Evolutionary conservation across 345 rosid species (phyloP), one percentile per base, ranked within the genome.

Genomic region (Camelina neglecta): DNA sequence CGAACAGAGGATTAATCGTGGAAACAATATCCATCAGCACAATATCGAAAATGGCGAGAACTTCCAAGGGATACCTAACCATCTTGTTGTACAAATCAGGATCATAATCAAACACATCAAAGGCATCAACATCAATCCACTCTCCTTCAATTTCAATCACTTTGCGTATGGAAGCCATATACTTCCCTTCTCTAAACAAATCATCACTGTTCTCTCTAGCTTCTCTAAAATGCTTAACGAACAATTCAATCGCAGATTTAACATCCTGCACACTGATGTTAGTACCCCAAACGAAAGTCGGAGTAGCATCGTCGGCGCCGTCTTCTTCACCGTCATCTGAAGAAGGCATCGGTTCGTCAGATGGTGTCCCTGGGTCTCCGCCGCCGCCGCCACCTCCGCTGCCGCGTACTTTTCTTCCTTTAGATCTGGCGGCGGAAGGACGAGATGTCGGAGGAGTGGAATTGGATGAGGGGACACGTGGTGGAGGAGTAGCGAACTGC

Each of bases 251-350:
- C 12, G 97, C 93, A 1, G 86, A 82, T 72, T 95, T 92, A 11
- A 92, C 97, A 59, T 95, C 97, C 53, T 90, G 93, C 48, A 95
- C 98, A 41, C 98, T 92, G 72, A 95, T 89, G 68, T 95, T 95
- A 9, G 99, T 92, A 1, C 98, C 99, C 99, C 98, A 95, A 0
- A 90, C 99, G 70, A 83, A 92, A 23, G 96, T 90, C 36, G 97
- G 94, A n/a, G 96, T 69, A 6, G 84, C 74, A 51, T 91, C 90
- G 1, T 89, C 94, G 60, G 65, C 84, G 47, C 84, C 92, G n/a
- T 85, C 90, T 0, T 85, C 96, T 3, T 75, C 91, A 3, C 80
- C 91, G 13, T 87, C 97, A 5, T 91, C 91, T 4, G 97, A 90
- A 4, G 98, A 82, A 0, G 93, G 94, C 0, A 93, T 80, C 1